Conservation (phyloP, 1,284 basidiomycete genomes). For the Marasmius fiardii region DNA sequence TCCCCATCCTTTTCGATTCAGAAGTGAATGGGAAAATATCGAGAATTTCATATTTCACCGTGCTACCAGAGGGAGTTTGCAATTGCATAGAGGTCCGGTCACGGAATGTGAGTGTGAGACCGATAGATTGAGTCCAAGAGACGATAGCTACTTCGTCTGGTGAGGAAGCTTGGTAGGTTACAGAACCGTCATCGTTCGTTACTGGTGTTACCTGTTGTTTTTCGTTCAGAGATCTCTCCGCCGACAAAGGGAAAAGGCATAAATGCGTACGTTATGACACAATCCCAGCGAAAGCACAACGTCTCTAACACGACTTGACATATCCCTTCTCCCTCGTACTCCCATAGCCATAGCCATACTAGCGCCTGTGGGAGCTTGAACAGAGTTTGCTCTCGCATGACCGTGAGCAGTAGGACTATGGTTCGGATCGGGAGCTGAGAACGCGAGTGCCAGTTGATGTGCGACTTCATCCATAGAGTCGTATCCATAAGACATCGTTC, state of each 20-base stretch:
- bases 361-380: neutral
- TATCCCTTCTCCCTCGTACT: constrained; percentile 85
- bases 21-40: constrained; percentile 98
- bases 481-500: constrained; percentile 94
- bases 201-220: constrained; percentile 98
- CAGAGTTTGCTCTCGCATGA: constrained; percentile 44
- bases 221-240: too few relatives aligned
- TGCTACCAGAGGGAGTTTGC: constrained; percentile 61
- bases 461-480: constrained; percentile 99
- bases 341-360: constrained; percentile 33
- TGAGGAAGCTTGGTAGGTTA: constrained; percentile 98
- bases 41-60: constrained; percentile 80
- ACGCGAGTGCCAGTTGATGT: constrained; percentile 81
- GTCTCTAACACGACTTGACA: constrained; percentile 93
- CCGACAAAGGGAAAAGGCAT: neutral
- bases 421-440: constrained; percentile 53
- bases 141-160: constrained; percentile 99
- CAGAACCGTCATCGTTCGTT: constrained; percentile 86
- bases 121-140: constrained; percentile 95
- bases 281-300: constrained; percentile 91
- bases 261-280: constrained; percentile 84
- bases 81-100: constrained; percentile 87
- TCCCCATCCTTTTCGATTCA: constrained; percentile 99
- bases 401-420: constrained; percentile 25
- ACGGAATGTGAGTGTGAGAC: constrained; percentile 82